Base-by-base conservation (phyloP, 2,329 filamentous ascomycete species). In the Aspergillus awamori region DNA sequence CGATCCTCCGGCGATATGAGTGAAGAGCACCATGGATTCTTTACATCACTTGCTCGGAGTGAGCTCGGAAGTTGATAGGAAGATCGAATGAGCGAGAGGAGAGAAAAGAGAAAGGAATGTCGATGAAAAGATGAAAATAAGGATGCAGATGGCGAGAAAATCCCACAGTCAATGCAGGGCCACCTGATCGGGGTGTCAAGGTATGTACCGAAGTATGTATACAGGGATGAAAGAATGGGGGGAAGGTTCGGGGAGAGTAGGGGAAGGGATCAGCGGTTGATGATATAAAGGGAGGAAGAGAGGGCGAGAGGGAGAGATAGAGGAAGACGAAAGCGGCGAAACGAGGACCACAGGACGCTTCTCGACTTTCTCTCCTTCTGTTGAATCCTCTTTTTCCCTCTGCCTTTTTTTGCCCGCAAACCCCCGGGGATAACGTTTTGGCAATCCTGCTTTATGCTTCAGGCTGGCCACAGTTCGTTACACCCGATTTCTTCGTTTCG, bases 21-120 rank as follows among this genome's bases (percentile, higher is more conserved):
- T 63, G 48, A 58, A 63, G 63, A 54, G 61, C 48, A 67, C 58
- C 73, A 75, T 75, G 61, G 54, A 62, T 66, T 51, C 59, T 71
- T 69, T 59, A 69, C 67, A 71, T 72, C 66, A 51, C 47, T 30
- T 30, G 47, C 47, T 10, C 26, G n/a, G 47, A 24, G 8, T 7
- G 47, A 30, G 28, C 45, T 28, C 47, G n/a, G 26, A 30, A 51
- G n/a, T 51, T 30, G 17, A 30, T n/a, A 17, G n/a, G 24, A 17
- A 8, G 47, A 30, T 51, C 47, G 24, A 15, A 17, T 10, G 26
- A 33, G 8, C 24, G 24, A n/a, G 26, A 30, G n/a, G 47, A 8
- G 13, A 47, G 10, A 17, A 49, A 7, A 43, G 15, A 20, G n/a
- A 20, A 26, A 49, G 24, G 45, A 49, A 26, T 28, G 24, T 28